Evolutionary conservation across 257 asterid genomes (phyloP).

Genomic region (Ocimum tenuiflorum): DNA sequence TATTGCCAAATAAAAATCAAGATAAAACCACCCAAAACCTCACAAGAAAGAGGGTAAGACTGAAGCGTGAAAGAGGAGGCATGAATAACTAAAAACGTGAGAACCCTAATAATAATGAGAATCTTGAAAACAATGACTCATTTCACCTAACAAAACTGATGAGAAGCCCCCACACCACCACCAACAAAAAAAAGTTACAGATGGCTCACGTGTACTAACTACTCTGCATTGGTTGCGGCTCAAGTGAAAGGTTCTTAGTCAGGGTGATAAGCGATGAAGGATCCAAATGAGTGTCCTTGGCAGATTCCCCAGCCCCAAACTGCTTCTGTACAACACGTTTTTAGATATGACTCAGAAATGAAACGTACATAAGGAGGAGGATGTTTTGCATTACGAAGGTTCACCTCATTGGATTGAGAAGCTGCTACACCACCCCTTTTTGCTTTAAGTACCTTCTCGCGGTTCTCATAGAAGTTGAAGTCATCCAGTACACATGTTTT

Average conservation of each 20-base stretch:
- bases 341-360: background rate
- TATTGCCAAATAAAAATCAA: too few species aligned
- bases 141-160: slow-evolving; percentile 10
- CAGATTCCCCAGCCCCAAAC: slow-evolving; percentile 27
- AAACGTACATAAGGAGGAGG: too few species aligned
- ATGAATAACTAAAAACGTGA: background rate
- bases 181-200: too few species aligned
- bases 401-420: slow-evolving; percentile 33
- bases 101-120: background rate
- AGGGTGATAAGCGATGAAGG: slow-evolving; percentile 37
- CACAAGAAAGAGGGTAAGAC: too few species aligned
- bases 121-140: background rate
- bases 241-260: slow-evolving; percentile 41
- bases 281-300: slow-evolving; percentile 20
- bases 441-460: slow-evolving; percentile 49
- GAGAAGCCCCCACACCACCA: background rate
- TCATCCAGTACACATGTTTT: slow-evolving; percentile 61
- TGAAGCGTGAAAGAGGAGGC: background rate
- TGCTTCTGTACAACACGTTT: slow-evolving; percentile 31
- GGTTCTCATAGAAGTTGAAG: slow-evolving; percentile 58
- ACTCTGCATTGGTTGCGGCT: slow-evolving; percentile 34
- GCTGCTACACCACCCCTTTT: slow-evolving; percentile 30
- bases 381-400: background rate
- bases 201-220: slow-evolving; percentile 23
- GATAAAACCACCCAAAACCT: too few species aligned